Evolutionary conservation across 2,329 filamentous ascomycete genomes (phyloP).

Genomic region (Cercospora sp.): DNA sequence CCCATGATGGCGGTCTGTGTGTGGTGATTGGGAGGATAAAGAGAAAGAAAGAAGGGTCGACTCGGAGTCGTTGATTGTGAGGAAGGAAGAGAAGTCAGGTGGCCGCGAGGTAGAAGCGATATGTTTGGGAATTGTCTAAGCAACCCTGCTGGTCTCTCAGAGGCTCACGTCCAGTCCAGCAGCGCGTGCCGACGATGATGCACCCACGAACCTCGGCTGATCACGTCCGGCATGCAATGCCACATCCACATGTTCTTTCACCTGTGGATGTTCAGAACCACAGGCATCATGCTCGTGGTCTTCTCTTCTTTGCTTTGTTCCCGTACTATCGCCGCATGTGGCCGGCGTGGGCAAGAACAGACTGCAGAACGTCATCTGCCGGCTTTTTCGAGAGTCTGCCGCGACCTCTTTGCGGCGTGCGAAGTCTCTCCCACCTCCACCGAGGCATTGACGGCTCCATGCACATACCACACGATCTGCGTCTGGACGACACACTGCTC

Average conservation of each 20-base stretch:
- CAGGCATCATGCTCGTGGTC: neutral
- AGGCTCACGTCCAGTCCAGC: slow-evolving; percentile 1
- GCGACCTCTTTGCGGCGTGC: neutral
- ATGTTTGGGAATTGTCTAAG: slow-evolving; percentile 10
- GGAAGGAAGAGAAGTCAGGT: neutral
- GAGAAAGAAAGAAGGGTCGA: slow-evolving; percentile 13
- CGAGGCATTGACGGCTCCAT: neutral
- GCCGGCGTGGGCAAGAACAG: neutral
- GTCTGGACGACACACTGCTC: neutral
- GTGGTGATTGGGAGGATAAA: neutral
- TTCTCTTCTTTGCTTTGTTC: neutral
- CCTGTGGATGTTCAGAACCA: neutral
- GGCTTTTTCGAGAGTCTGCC: slow-evolving; percentile 2
- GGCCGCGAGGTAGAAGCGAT: slow-evolving; percentile 1
- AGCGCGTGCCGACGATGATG: slow-evolving; percentile 7
- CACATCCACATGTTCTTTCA: neutral
- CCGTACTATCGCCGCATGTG: neutral
- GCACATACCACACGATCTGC: neutral
- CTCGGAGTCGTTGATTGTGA: slow-evolving; percentile 8
- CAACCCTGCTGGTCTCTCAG: slow-evolving; percentile 3
- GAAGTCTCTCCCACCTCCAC: neutral
- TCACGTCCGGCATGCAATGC: neutral
- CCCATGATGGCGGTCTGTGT: slow-evolving; percentile 52
- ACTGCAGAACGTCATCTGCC: slow-evolving; percentile 2
- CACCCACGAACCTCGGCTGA: slow-evolving; percentile 5